Base-by-base conservation (phyloP, 2,329 filamentous ascomycete species). In the Fusarium sp. region DNA sequence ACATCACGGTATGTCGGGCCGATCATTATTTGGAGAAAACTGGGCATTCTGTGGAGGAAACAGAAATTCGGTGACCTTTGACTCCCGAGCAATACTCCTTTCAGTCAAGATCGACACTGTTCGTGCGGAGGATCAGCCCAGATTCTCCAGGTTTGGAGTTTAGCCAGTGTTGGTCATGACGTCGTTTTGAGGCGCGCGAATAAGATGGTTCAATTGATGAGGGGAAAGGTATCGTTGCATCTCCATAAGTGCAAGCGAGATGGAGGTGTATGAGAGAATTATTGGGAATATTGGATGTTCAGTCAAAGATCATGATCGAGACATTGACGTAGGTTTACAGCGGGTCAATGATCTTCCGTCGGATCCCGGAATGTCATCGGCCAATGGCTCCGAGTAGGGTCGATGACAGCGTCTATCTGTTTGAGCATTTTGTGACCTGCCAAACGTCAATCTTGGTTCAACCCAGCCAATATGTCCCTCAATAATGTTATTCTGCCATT, bases 11-110 rank as follows among this genome's bases (percentile, higher is more conserved):
- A 24, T n/a, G 6, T 49, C 62, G 63, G 63, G 16, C 63, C 63
- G 63, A 66, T 24, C 27, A 11, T 34, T 24, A 61, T 30, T 61
- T 66, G 62, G 47, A 60, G 63, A 55, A 63, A 45, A 60, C 55
- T 50, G 55, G 59, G 54, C 16, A 45, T 27, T 29, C 25, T 52
- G 46, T 40, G 63, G 52, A 38, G 46, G 46, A 52, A n/a, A 20
- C 11, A 12, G 16, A 42, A 18, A 16, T 8, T 49, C 34, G 6
- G 2, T 24, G 8, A 20, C 7, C 6, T 12, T 12, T 9, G 44
- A 29, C 22, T 44, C 22, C 56, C 63, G 63, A 66, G 30, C 44
- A 59, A 46, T 50, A 50, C 63, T 32, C 63, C 44, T 45, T 66
- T 10, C 1, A 38, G 62, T 24, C 15, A 27, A 29, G 63, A 66